These are phyloP conservation scores for Lachancea sp. DNA, from an alignment of 805 yeast genomes.

Conservation along the genomic window DNA sequence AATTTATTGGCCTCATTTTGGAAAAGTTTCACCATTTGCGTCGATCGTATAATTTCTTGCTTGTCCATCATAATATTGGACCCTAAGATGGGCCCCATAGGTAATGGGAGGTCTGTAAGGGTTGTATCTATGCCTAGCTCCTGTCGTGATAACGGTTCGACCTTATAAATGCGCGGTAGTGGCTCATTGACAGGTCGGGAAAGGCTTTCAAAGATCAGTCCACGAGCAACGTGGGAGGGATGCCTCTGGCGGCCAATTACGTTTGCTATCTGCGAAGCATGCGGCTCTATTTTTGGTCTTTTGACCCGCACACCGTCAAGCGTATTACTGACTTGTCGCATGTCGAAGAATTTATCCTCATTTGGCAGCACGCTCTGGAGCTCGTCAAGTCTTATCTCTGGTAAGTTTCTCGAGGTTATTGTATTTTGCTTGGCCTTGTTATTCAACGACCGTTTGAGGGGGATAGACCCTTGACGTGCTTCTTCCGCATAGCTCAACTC, in stretches of 20 bases:
- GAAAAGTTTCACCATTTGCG: conserved; percentile 16
- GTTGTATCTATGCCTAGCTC: conserved; percentile 15
- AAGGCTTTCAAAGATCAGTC: conserved; percentile 12
- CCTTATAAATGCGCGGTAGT: conserved; percentile 24
- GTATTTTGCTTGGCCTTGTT: neutral
- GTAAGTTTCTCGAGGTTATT: neutral
- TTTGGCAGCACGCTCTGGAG: conserved; percentile 15
- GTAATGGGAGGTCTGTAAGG: conserved; percentile 12
- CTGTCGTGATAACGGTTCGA: conserved; percentile 14
- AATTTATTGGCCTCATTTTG: conserved; percentile 16
- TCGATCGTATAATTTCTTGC: conserved; percentile 18
- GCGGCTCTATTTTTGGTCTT: conserved; percentile 12
- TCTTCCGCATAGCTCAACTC: neutral
- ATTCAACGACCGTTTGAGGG: neutral
- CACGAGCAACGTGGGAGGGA: neutral
- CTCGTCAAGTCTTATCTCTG: conserved; percentile 13
- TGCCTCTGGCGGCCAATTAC: neutral
- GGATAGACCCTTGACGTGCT: neutral
- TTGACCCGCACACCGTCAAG: conserved; percentile 20
- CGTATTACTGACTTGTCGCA: conserved; percentile 23
- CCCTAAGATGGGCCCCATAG: conserved; percentile 20
- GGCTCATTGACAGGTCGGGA: conserved; percentile 28
- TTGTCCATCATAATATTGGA: conserved; percentile 13
- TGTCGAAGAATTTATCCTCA: conserved; percentile 20
- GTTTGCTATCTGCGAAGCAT: conserved; percentile 6